These are phyloP conservation scores for Fusarium kyushuense DNA, from an alignment of 2,329 filamentous ascomycete species.

Conservation along the genomic window DNA sequence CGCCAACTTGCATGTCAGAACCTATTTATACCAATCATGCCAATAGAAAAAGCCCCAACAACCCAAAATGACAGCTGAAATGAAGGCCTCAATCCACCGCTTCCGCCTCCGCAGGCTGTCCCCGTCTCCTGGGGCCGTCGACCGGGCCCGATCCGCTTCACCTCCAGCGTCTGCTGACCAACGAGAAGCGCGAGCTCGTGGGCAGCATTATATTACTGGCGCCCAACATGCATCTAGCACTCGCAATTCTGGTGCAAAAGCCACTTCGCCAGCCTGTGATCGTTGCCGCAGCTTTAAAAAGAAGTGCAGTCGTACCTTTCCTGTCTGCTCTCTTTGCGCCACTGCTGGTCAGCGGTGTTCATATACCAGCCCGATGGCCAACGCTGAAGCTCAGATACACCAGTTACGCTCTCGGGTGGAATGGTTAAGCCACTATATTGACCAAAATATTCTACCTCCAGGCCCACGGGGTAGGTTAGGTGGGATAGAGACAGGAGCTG, in stretches of 20 bases:
- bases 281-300: constrained; percentile 61
- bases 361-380: constrained; percentile 49
- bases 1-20: constrained; percentile 5
- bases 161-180: constrained; percentile 40
- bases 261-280: constrained; percentile 52
- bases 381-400: constrained; percentile 51
- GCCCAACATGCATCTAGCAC: neutral
- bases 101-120: constrained; percentile 46
- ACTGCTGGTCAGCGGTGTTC: constrained; percentile 56
- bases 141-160: constrained; percentile 49
- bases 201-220: constrained; percentile 15
- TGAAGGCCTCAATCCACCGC: constrained; percentile 48
- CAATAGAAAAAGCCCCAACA: constrained; percentile 8
- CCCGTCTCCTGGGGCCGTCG: constrained; percentile 40
- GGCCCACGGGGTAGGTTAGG: constrained; percentile 48
- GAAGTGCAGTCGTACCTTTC: constrained; percentile 58
- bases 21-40: constrained; percentile 18
- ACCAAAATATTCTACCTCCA: constrained; percentile 48
- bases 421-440: constrained; percentile 56
- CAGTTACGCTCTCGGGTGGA: constrained; percentile 56
- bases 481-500: constrained; percentile 53
- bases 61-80: constrained; percentile 46
- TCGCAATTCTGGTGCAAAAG: constrained; percentile 19
- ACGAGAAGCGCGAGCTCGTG: constrained; percentile 39
- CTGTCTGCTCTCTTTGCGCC: constrained; percentile 56